Base-by-base conservation (phyloP, 768 basidiomycete species). In the Panellus pusillus region DNA sequence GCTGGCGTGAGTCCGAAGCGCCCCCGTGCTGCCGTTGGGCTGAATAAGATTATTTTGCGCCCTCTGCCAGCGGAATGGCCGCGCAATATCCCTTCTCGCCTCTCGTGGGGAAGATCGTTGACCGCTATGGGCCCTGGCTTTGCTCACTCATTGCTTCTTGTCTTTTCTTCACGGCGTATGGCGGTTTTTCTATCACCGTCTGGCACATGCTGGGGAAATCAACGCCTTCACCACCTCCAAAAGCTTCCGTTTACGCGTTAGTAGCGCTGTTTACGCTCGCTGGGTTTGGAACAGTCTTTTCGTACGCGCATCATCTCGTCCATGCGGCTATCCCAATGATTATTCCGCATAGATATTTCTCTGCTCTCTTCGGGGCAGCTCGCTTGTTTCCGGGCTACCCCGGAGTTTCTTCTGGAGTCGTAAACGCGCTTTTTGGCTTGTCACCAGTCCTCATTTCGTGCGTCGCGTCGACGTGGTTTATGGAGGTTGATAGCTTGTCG, bases 61-160 rank as follows among this genome's bases (percentile, higher is more conserved):
- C 42, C 12, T 24, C 49, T 36, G 32, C 47, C 29, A 92, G 91
- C n/a, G 91, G 87, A 2, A 83, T 93, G 79, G 79, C 84, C 57
- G 86, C 88, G 5, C 89, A 92, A 71, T 92, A 93, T 66, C 88
- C 89, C 3, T 75, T 89, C 53, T 80, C 86, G 17, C 82, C 83
- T 2, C 14, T 89, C 1, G 82, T 86, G 38, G 91, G 91, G 42
- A 84, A 81, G 57, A 65, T 85, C 2, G 74, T 89, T 38, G 91
- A 93, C 68, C 62, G 63, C 36, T 77, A 82, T 61, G 91, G 91
- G 0, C 82, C 90, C 32, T 79, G 86, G 66, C 65, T 74, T 4
- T 87, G 84, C 66, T 91, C 91, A 15, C 69, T 89, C 39, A 62
- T 80, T 14, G 78, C 87, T 0, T 80, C 83, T 9, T 56, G 80